Evolutionary conservation across 1,139 yeast species (phyloP).

Genomic region (Wickerhamomyces sp.): DNA sequence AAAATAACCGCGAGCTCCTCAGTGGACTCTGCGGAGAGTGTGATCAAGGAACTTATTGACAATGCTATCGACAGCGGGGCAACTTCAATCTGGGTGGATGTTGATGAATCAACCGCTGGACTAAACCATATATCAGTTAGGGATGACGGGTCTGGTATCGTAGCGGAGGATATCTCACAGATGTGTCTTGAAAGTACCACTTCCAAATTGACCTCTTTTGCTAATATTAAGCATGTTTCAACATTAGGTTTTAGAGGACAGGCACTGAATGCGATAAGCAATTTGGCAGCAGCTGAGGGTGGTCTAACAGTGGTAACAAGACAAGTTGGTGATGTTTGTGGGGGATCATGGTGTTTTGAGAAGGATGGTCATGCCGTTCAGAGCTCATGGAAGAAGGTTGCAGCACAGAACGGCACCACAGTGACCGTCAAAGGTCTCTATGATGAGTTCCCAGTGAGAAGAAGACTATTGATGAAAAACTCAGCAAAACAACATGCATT

Average conservation of each 20-base stretch:
- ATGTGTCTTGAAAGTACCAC: constrained; percentile 58
- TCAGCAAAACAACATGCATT: constrained; percentile 11
- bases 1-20: constrained; percentile 20
- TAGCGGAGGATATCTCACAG: constrained; percentile 38
- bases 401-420: constrained; percentile 35
- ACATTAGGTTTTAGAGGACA: constrained; percentile 73
- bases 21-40: constrained; percentile 34
- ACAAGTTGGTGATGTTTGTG: constrained; percentile 24
- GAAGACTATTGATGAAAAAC: constrained; percentile 27
- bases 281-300: constrained; percentile 35
- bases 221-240: constrained; percentile 36
- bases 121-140: constrained; percentile 47
- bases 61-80: constrained; percentile 68
- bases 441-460: constrained; percentile 32
- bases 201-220: constrained; percentile 46
- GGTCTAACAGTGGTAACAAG: constrained; percentile 28
- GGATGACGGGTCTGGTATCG: constrained; percentile 71
- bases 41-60: constrained; percentile 61
- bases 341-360: constrained; percentile 34
- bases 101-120: constrained; percentile 56
- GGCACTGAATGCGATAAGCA: constrained; percentile 56
- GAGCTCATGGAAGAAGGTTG: constrained; percentile 17
- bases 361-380: constrained; percentile 25
- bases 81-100: constrained; percentile 42
- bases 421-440: constrained; percentile 31